A percentile compares a stretch with the other conserved stretches of the same genome.
Evolutionary conservation across 1,284 basidiomycete genomes (phyloP).

Genomic region (Neolentinus lepideus): DNA sequence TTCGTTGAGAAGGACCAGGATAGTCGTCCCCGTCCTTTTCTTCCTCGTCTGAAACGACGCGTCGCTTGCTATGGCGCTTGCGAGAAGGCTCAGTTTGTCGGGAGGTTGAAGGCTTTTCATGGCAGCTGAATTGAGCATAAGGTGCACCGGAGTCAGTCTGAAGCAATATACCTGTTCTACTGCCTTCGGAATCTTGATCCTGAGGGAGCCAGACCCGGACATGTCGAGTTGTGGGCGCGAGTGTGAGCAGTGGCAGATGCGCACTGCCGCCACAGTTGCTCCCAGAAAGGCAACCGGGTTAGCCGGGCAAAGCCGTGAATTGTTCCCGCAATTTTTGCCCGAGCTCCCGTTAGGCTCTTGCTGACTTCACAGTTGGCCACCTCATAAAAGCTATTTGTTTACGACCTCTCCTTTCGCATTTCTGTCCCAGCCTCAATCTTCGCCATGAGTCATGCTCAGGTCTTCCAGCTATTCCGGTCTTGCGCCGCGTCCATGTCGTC

Average conservation of each 20-base stretch:
- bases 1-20: background rate
- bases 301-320: background rate
- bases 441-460: constrained; percentile 42
- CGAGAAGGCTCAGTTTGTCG: background rate
- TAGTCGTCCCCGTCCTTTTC: background rate
- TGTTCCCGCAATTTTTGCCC: background rate
- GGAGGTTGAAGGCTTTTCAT: background rate
- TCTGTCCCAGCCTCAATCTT: constrained; percentile 10
- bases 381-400: constrained; percentile 12
- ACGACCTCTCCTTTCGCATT: constrained; percentile 13
- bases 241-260: background rate
- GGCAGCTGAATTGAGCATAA: background rate
- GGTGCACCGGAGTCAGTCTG: background rate
- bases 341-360: background rate
- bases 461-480: constrained; percentile 46
- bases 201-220: background rate
- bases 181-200: background rate
- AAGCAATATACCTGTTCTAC: background rate
- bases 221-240: background rate
- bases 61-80: background rate
- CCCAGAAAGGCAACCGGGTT: background rate
- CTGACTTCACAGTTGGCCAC: background rate
- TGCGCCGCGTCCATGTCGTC: constrained; percentile 48
- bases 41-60: background rate
- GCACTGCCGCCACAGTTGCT: background rate